phyloP scores from a whole-genome alignment of 805 yeast species.

The Candida easanensis region DNA sequence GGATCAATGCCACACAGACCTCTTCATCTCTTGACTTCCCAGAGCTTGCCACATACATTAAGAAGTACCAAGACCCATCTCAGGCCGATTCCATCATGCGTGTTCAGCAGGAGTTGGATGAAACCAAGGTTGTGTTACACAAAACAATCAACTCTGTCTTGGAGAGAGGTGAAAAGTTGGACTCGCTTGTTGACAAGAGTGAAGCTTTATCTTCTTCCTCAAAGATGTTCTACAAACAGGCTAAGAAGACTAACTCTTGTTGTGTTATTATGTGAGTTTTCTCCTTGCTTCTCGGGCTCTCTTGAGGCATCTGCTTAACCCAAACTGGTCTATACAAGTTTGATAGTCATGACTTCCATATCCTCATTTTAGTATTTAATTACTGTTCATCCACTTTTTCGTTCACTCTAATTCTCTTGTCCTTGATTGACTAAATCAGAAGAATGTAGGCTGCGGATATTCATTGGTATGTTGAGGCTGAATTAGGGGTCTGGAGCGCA shows the following conservation, averaged over 20 bases:
- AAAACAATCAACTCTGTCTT: conserved; percentile 92
- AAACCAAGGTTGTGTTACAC: conserved; percentile 93
- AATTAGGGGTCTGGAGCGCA: too few relatives aligned
- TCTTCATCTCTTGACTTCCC: conserved; percentile 47
- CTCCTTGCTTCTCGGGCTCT: background rate
- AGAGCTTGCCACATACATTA: conserved; percentile 64
- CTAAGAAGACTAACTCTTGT: conserved; percentile 91
- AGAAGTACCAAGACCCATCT: conserved; percentile 91
- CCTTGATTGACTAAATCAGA: too few relatives aligned
- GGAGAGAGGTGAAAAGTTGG: conserved; percentile 95
- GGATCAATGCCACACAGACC: conserved; percentile 53
- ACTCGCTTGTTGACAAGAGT: conserved; percentile 89
- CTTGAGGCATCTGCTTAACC: too few relatives aligned
- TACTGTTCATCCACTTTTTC: too few relatives aligned
- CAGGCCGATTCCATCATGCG: conserved; percentile 97
- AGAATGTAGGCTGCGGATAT: too few relatives aligned
- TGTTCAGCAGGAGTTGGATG: conserved; percentile 97
- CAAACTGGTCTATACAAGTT: too few relatives aligned
- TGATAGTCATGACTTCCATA: too few relatives aligned
- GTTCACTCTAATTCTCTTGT: too few relatives aligned
- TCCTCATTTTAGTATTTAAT: too few relatives aligned
- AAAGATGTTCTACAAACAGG: conserved; percentile 94
- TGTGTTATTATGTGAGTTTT: conserved; percentile 64
- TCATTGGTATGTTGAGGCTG: too few relatives aligned
- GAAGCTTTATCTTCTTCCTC: conserved; percentile 88